Evolutionary conservation across 202 grass and related monocot species (phyloP).

Genomic region (Setaria italica): DNA sequence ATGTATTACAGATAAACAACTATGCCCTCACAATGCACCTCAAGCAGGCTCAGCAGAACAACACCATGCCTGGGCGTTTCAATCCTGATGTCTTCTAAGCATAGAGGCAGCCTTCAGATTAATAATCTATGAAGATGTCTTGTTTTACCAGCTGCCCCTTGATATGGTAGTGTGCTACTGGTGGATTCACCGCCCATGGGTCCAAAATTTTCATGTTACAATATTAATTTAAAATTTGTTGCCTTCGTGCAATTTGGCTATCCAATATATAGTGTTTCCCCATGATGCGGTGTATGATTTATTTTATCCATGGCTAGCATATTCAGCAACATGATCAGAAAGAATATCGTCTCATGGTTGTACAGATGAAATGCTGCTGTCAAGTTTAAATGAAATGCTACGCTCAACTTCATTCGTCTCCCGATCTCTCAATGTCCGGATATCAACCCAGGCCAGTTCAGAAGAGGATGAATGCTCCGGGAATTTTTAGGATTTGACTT

Average conservation of each 20-base stretch:
- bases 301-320: background rate
- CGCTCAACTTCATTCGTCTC: background rate
- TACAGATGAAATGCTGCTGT: background rate
- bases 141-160: constrained; percentile 19
- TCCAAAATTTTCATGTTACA: background rate
- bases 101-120: background rate
- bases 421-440: background rate
- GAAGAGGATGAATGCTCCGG: too few relatives aligned
- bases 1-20: constrained; percentile 70
- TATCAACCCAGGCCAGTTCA: too few relatives aligned
- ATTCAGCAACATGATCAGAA: background rate
- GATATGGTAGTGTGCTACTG: background rate
- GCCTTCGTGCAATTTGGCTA: background rate
- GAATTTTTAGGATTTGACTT: too few relatives aligned
- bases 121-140: constrained; percentile 33
- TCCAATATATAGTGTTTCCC: constrained; percentile 1
- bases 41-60: constrained; percentile 86
- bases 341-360: background rate
- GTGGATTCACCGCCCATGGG: constrained; percentile 12
- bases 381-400: background rate
- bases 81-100: constrained; percentile 80
- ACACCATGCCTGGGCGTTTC: constrained; percentile 67
- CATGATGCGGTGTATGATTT: background rate
- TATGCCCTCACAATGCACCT: constrained; percentile 85
- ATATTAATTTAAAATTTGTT: constrained; percentile 16